Evolutionary conservation across 768 basidiomycete species (phyloP), one percentile per base, ranked within the genome.

Genomic region (Mycena rosella): DNA sequence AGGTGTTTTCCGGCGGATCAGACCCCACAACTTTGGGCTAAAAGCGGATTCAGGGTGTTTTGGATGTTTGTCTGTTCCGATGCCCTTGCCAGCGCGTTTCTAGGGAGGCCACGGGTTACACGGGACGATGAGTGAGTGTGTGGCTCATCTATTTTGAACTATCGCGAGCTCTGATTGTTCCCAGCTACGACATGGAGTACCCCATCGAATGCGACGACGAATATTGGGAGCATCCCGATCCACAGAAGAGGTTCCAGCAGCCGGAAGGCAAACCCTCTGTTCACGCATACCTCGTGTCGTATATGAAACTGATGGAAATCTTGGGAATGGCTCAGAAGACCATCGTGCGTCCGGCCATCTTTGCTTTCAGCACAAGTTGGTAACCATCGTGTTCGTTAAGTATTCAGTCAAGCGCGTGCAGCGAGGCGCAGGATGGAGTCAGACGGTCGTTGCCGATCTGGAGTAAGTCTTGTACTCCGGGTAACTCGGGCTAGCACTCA

Each of bases 181-280:
- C 84, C 24, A 70, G 69, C 38, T 63, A 88, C 60, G 89, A 90
- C 63, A 77, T 86, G 9, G 87, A 88, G 38, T 81, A 83, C 14
- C 88, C 89, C 2, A 72, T 83, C 0, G 86, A 87, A 13, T 84
- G 86, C 7, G 89, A 90, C 60, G 89, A 90, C 71, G 88, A 89
- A 44, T 89, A 84, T 56, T 90, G 88, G 88, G 81, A 82, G 8
- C 77, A 76, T 63, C 78, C 71, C 40, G 84, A 83, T 32, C 79
- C 80, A 0, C 76, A 76, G 9, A 76, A 76, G 34, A 74, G 77
- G 5, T 88, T 87, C 74, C 79, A 80, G 42, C 89, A 89, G 65
- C 89, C 89, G 0, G 71, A 78, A 3, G 82, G 78, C 7, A 83
- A 83, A 65, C 84, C 86, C 0, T 83, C 85, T 6, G 69, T 70